Conservation (phyloP, 192 early-diverging fungal species). For the Coemansia pectinata region DNA sequence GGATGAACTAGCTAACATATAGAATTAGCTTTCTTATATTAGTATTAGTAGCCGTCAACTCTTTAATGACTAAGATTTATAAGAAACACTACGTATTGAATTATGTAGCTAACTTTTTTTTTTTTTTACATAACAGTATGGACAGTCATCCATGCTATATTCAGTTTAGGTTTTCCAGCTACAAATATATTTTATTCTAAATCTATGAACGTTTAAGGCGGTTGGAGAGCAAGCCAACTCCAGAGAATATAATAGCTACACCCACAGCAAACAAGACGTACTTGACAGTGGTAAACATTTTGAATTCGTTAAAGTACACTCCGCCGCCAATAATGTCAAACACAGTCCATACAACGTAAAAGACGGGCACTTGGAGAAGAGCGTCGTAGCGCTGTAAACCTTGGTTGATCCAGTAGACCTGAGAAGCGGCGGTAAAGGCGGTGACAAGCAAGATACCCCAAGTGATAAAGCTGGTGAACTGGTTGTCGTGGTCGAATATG, state of each 20-base stretch:
- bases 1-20: too few relatives aligned
- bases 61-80: too few relatives aligned
- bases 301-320: constrained; percentile 79
- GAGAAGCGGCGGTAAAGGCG: constrained; percentile 70
- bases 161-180: too few relatives aligned
- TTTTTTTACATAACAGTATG: too few relatives aligned
- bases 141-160: too few relatives aligned
- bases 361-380: constrained; percentile 78
- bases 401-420: constrained; percentile 87
- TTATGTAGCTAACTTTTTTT: too few relatives aligned
- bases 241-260: constrained; percentile 70
- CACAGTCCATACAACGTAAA: constrained; percentile 79
- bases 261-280: constrained; percentile 69
- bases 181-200: neutral
- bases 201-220: constrained; percentile 50
- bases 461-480: constrained; percentile 64
- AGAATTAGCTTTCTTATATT: too few relatives aligned
- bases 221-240: constrained; percentile 67
- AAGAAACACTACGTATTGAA: too few relatives aligned
- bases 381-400: constrained; percentile 80
- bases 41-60: too few relatives aligned
- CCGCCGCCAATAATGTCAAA: constrained; percentile 83
- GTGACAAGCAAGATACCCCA: constrained; percentile 74
- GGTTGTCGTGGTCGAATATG: constrained; percentile 69
- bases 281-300: constrained; percentile 60